These are phyloP conservation scores for Epichloe elymi DNA, from an alignment of 2,329 filamentous ascomycete species.

Conservation along the genomic window DNA sequence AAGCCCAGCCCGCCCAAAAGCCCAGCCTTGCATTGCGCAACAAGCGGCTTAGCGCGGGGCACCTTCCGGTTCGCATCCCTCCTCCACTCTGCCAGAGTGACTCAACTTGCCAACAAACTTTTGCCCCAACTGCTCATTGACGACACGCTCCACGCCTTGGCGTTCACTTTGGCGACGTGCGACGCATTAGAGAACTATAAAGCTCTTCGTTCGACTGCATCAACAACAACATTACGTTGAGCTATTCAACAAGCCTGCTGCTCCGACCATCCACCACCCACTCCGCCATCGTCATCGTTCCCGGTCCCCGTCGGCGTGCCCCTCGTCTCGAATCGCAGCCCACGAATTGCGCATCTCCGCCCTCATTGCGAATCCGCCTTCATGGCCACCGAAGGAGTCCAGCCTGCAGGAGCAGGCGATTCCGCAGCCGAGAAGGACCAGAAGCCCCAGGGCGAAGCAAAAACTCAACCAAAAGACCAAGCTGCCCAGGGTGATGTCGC, in stretches of 20 bases:
- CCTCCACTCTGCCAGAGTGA: constrained; percentile 18
- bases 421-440: constrained; percentile 13
- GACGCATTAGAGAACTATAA: not conserved
- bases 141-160: not conserved
- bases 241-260: not conserved
- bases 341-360: not conserved
- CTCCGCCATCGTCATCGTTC: not conserved
- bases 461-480: constrained; percentile 12
- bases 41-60: constrained; percentile 20
- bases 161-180: not conserved
- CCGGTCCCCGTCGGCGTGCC: not conserved
- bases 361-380: constrained; percentile 1
- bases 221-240: not conserved
- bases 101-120: constrained; percentile 21
- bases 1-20: not conserved
- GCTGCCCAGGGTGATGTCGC: constrained; percentile 5
- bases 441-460: constrained; percentile 11
- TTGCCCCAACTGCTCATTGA: constrained; percentile 4
- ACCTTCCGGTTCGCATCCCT: constrained; percentile 6
- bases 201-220: not conserved
- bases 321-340: not conserved
- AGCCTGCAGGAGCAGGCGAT: constrained; percentile 16
- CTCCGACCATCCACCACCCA: not conserved
- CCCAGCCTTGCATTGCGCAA: not conserved
- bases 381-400: constrained; percentile 22